phyloP scores from a whole-genome alignment of 768 basidiomycete genomes.

The Boletus speciosus region DNA sequence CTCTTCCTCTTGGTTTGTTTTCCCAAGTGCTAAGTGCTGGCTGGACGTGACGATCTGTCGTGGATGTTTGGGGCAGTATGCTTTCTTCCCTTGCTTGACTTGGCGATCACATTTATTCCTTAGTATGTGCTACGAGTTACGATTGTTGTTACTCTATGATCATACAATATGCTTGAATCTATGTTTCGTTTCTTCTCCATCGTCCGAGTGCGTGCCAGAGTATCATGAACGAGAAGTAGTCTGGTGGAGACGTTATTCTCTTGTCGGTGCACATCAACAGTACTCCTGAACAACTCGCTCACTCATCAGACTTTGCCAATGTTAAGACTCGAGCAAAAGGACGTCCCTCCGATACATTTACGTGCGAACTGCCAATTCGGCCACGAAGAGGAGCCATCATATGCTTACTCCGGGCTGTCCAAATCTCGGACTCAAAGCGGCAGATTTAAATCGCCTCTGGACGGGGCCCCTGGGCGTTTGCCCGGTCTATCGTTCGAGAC shows the following conservation, averaged over 20 bases:
- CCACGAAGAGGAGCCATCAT: background rate
- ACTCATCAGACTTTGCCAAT: background rate
- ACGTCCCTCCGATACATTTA: background rate
- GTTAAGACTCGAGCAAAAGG: background rate
- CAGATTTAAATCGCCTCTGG: background rate
- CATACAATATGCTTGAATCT: slow-evolving; percentile 23
- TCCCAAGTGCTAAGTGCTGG: background rate
- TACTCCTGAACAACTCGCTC: background rate
- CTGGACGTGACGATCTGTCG: background rate
- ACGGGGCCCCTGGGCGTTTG: background rate
- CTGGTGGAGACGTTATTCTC: background rate
- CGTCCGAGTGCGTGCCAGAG: background rate
- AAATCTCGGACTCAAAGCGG: background rate
- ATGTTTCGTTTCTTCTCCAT: slow-evolving; percentile 3
- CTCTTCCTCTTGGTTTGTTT: background rate
- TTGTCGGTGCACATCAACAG: background rate
- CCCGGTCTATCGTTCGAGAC: too few relatives aligned
- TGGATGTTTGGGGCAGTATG: background rate
- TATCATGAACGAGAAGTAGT: too few relatives aligned
- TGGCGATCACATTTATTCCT: background rate
- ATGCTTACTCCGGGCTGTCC: background rate
- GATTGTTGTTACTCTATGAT: slow-evolving; percentile 1
- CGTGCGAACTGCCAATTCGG: too few relatives aligned
- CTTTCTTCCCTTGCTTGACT: background rate
- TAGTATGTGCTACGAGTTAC: background rate